Base-by-base conservation (phyloP, 306 rosid genomes). In the Hippophae gyantsensis region DNA sequence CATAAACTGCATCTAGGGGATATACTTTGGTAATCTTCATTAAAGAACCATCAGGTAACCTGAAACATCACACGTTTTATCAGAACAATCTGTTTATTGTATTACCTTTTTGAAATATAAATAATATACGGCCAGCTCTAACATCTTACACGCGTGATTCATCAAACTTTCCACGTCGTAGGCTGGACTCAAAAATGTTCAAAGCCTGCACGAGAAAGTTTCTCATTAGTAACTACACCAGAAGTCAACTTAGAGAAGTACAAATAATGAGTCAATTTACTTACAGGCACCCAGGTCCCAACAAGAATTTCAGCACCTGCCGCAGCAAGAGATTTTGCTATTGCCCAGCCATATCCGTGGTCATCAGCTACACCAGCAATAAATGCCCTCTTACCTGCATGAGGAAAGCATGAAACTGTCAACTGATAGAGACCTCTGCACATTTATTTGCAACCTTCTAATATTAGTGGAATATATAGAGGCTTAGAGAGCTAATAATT, bases 201-300 rank as follows among this genome's bases (percentile, higher is more conserved):
- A 90, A 62, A 63, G 98, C 98, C 98, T 90, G 25, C 71, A 70
- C 27, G 32, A 61, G 43, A 73, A 70, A 45, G 43, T 59, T 53
- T 53, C 6, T 7, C 10, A 54, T 76, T 61, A 77, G 69, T 52
- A 59, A 42, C 56, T 57, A 72, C 14, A 58, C 53, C 5, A 32
- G 12, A 8, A 23, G 38, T 13, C 56, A 41, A 5, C 32, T 58
- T 62, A 10, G 9, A 38, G 43, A 61, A 38, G 55, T 48, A 60
- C 25, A 61, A 8, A 46, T 1, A 54, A 55, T 43, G 27, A 53
- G 60, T 23, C 60, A 58, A 56, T 61, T 63, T 64, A 81, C 97
- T 82, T 73, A 90, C 98, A 65, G 98, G 98, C 61, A 90, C 98
- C 98, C 98, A 90, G 9, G 98, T 90, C 60, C 98, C 98, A 26